Percentiles rank a stretch among this genome's conserved stretches.
Conservation (phyloP, 1,284 basidiomycete genomes). For the Athelia psychrophila region DNA sequence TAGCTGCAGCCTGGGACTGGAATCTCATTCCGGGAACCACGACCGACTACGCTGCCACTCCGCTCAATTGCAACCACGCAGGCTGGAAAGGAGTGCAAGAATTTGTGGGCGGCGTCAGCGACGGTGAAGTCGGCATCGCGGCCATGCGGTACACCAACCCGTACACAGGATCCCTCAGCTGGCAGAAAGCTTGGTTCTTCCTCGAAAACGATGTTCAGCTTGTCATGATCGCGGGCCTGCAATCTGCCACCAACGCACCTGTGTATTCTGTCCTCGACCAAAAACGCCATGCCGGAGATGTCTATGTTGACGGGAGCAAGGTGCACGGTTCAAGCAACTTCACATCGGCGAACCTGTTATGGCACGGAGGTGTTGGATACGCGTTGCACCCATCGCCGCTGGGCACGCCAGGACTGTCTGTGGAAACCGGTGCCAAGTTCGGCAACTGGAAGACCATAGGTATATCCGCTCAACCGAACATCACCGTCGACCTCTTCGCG, state of each 20-base stretch:
- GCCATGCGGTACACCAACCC: slow-evolving; percentile 68
- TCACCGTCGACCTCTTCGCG: slow-evolving; percentile 56
- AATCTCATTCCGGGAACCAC: slow-evolving; percentile 72
- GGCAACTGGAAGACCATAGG: slow-evolving; percentile 64
- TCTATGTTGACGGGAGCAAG: slow-evolving; percentile 40
- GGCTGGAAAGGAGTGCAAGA: slow-evolving; percentile 41
- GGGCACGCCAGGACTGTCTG: slow-evolving; percentile 34
- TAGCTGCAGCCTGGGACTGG: slow-evolving; percentile 71
- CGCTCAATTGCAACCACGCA: slow-evolving; percentile 41
- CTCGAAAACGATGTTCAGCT: slow-evolving; percentile 58
- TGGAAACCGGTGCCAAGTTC: slow-evolving; percentile 44
- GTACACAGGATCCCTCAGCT: slow-evolving; percentile 47
- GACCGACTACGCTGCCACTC: slow-evolving; percentile 52
- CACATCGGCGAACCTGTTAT: slow-evolving; percentile 35
- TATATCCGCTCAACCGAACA: slow-evolving; percentile 50
- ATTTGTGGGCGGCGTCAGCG: slow-evolving; percentile 65
- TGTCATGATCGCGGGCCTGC: slow-evolving; percentile 54
- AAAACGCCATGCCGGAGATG: slow-evolving; percentile 38
- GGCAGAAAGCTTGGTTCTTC: slow-evolving; percentile 74
- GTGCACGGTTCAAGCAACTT: slow-evolving; percentile 29
- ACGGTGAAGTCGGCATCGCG: slow-evolving; percentile 49
- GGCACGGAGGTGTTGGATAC: slow-evolving; percentile 60
- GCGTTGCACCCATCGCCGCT: slow-evolving; percentile 24
- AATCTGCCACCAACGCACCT: slow-evolving; percentile 40
- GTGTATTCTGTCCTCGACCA: slow-evolving; percentile 68